Evolutionary conservation across 352 stramenopile genomes (phyloP).

Genomic region (Globisporangium iwayamae): DNA sequence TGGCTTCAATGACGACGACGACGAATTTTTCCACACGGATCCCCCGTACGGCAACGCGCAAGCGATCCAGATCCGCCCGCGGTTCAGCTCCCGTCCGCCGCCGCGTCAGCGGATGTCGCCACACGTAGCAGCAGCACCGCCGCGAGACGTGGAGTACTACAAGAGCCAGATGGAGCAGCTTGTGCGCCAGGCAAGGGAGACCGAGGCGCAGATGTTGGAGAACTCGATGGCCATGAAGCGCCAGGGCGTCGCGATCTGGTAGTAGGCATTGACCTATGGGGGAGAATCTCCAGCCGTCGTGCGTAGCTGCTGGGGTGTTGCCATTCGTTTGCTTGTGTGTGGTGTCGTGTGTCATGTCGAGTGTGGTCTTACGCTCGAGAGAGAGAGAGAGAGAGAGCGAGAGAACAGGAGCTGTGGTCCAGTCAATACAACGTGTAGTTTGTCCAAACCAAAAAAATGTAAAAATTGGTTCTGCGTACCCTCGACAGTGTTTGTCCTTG

Average conservation of each 20-base stretch:
- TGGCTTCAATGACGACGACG: slow-evolving; percentile 23
- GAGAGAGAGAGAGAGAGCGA: neutral
- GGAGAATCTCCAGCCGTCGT: neutral
- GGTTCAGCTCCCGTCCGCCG: slow-evolving; percentile 10
- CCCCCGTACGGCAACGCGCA: neutral
- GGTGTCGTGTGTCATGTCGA: neutral
- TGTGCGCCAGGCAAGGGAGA: slow-evolving; percentile 63
- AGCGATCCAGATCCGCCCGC: slow-evolving; percentile 1
- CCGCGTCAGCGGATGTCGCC: neutral
- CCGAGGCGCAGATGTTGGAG: slow-evolving; percentile 62
- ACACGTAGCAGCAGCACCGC: neutral
- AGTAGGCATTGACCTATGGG: neutral
- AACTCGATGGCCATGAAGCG: slow-evolving; percentile 51
- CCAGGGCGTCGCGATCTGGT: slow-evolving; percentile 34
- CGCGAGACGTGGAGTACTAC: slow-evolving; percentile 36
- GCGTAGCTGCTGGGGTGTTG: neutral
- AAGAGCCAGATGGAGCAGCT: slow-evolving; percentile 68
- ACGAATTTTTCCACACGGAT: slow-evolving; percentile 9
- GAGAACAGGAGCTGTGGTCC: neutral
- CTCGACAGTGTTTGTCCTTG: neutral
- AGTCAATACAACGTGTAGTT: neutral
- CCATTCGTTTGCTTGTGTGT: neutral
- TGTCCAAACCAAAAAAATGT: neutral
- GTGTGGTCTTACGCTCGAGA: neutral
- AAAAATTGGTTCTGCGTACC: neutral